Conservation (phyloP, 495 filamentous ascomycete species). For the Podospora pseudopauciseta region DNA sequence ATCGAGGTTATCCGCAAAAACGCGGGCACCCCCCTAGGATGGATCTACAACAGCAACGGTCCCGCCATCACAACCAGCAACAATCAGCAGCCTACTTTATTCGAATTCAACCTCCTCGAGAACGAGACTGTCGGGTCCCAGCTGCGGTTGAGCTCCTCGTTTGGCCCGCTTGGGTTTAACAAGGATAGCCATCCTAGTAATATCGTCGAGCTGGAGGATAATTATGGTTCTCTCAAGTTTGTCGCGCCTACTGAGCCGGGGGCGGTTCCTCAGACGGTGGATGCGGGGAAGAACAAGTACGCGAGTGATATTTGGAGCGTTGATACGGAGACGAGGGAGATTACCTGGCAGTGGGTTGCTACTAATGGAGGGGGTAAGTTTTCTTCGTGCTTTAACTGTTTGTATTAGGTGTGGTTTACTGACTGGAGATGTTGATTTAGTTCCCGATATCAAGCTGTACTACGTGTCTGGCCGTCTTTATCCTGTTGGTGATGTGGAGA, state of each 20-base stretch:
- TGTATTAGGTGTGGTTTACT: neutral
- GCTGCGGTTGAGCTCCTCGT: slow-evolving; percentile 3
- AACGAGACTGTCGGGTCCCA: slow-evolving; percentile 3
- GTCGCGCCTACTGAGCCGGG: slow-evolving; percentile 1
- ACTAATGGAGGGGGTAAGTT: slow-evolving; percentile 11
- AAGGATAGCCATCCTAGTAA: neutral
- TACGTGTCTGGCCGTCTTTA: too few relatives aligned
- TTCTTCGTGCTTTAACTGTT: neutral
- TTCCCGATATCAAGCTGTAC: too few relatives aligned
- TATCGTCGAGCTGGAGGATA: slow-evolving; percentile 4
- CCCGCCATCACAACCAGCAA: slow-evolving; percentile 5
- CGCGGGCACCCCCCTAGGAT: slow-evolving; percentile 2
- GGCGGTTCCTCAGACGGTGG: neutral
- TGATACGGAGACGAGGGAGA: slow-evolving; percentile 3
- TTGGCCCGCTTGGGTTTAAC: slow-evolving; percentile 3
- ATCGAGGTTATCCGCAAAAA: slow-evolving; percentile 13
- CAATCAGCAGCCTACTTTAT: neutral
- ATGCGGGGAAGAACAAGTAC: neutral
- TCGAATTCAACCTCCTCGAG: slow-evolving; percentile 5
- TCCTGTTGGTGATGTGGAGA: too few relatives aligned
- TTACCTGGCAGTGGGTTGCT: slow-evolving; percentile 14
- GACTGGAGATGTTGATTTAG: too few relatives aligned
- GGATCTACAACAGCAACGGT: slow-evolving; percentile 9
- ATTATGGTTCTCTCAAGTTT: neutral
- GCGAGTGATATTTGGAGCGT: slow-evolving; percentile 15